Percentiles rank a stretch among this genome's conserved stretches.
phyloP scores from a whole-genome alignment of 768 basidiomycete species.

The Amanita thiersii region DNA sequence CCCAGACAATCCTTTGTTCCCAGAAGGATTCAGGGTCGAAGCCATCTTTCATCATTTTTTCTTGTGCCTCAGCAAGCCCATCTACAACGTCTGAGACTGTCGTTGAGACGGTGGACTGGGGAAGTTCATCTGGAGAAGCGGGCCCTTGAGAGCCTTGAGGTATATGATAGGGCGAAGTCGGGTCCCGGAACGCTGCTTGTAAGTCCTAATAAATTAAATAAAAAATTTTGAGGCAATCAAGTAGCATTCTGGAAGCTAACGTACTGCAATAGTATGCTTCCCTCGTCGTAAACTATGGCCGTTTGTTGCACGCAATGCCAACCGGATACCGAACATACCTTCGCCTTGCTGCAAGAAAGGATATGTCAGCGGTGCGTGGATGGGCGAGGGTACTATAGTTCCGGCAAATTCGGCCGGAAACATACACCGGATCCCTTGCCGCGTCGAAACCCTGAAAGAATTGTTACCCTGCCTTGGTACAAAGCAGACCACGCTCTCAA shows the following conservation, averaged over 20 bases:
- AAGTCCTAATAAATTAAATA: slow-evolving; percentile 33
- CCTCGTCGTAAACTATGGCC: background rate
- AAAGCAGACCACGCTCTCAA: too few relatives aligned
- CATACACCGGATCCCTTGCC: too few relatives aligned
- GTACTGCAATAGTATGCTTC: slow-evolving; percentile 1
- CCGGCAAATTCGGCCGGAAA: too few relatives aligned
- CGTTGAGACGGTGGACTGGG: slow-evolving; percentile 11
- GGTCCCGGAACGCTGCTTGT: slow-evolving; percentile 53
- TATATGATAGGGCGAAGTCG: slow-evolving; percentile 57
- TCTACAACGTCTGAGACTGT: slow-evolving; percentile 10
- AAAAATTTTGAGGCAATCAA: background rate
- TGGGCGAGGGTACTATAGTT: too few relatives aligned
- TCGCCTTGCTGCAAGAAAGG: too few relatives aligned
- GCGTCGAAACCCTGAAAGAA: too few relatives aligned
- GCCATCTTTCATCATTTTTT: slow-evolving; percentile 33
- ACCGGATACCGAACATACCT: too few relatives aligned
- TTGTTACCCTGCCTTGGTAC: too few relatives aligned
- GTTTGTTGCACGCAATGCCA: too few relatives aligned
- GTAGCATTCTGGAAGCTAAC: background rate
- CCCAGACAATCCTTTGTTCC: slow-evolving; percentile 76
- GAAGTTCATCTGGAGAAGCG: slow-evolving; percentile 42
- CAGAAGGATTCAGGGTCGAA: slow-evolving; percentile 63
- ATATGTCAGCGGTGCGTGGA: too few relatives aligned
- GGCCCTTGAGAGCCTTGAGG: slow-evolving; percentile 54
- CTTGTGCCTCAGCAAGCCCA: slow-evolving; percentile 30